phyloP scores from a whole-genome alignment of 495 filamentous ascomycete genomes.

The Penicillium cataractarum region DNA sequence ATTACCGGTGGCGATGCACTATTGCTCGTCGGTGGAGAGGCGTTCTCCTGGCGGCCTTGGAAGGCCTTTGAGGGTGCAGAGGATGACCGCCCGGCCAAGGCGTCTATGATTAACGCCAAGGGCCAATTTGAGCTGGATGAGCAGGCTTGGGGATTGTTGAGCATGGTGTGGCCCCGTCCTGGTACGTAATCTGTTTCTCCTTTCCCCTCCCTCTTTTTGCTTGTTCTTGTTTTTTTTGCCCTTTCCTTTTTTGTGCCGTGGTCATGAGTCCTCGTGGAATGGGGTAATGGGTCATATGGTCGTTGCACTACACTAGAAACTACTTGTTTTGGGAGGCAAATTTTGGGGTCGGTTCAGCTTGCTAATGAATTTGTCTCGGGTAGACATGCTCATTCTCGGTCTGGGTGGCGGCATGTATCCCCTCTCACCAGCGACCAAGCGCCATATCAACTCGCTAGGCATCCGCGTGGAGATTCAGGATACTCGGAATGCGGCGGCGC shows the following conservation, averaged over 20 bases:
- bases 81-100: constrained; percentile 36
- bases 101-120: constrained; percentile 65
- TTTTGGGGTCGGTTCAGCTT: neutral
- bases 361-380: constrained; percentile 22
- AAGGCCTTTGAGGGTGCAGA: constrained; percentile 33
- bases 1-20: constrained; percentile 67
- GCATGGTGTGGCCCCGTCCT: constrained; percentile 85
- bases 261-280: constrained; percentile 9
- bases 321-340: constrained; percentile 2
- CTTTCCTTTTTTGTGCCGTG: constrained; percentile 9
- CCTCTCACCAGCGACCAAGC: constrained; percentile 72
- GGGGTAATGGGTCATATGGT: constrained; percentile 5
- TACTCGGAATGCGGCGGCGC: constrained; percentile 90
- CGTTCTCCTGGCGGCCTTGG: constrained; percentile 88
- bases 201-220: constrained; percentile 3
- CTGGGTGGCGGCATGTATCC: constrained; percentile 75
- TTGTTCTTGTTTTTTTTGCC: neutral
- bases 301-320: constrained; percentile 5
- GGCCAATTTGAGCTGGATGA: constrained; percentile 81
- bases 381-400: constrained; percentile 89
- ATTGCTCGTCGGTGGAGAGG: constrained; percentile 81
- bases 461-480: constrained; percentile 88
- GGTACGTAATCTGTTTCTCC: constrained; percentile 56
- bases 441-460: constrained; percentile 73
- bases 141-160: constrained; percentile 73